Percentiles rank a stretch among this genome's conserved stretches.
Evolutionary conservation across 495 filamentous ascomycete species (phyloP).

Genomic region (Xylaria venustula): DNA sequence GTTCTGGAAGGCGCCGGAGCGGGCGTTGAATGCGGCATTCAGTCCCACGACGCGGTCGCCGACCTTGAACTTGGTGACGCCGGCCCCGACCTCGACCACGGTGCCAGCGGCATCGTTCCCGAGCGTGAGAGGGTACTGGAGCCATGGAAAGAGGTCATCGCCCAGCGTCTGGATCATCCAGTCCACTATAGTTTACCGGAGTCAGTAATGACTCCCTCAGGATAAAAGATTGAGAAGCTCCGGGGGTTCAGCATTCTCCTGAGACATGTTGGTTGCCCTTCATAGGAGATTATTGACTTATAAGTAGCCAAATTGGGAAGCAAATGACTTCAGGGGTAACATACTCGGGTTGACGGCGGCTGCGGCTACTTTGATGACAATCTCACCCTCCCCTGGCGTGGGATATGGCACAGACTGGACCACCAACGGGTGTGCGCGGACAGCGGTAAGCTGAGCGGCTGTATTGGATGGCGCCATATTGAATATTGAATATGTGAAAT

Average conservation of each 20-base stretch:
- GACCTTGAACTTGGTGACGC: conserved; percentile 42
- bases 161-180: conserved; percentile 30
- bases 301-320: no score
- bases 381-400: conserved; percentile 13
- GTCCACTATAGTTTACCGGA: no score
- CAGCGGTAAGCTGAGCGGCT: conserved; percentile 10
- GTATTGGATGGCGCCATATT: conserved; percentile 22
- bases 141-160: conserved; percentile 20
- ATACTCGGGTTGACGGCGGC: conserved; percentile 40
- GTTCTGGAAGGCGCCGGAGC: conserved; percentile 33
- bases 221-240: no score
- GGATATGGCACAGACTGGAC: conserved; percentile 15
- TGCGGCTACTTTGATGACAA: conserved; percentile 31
- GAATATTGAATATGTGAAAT: conserved; percentile 9
- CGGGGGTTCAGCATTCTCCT: no score
- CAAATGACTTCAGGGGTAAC: no score
- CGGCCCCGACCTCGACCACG: conserved; percentile 46
- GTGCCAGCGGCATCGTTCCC: conserved; percentile 55
- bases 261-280: no score
- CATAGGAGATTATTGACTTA: conserved; percentile 32
- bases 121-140: conserved; percentile 44
- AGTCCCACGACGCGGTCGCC: conserved; percentile 46
- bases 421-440: conserved; percentile 13
- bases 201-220: no score
- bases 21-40: conserved; percentile 10